Base-by-base conservation (phyloP, 768 basidiomycete genomes). In the Dendrothele bispora region DNA sequence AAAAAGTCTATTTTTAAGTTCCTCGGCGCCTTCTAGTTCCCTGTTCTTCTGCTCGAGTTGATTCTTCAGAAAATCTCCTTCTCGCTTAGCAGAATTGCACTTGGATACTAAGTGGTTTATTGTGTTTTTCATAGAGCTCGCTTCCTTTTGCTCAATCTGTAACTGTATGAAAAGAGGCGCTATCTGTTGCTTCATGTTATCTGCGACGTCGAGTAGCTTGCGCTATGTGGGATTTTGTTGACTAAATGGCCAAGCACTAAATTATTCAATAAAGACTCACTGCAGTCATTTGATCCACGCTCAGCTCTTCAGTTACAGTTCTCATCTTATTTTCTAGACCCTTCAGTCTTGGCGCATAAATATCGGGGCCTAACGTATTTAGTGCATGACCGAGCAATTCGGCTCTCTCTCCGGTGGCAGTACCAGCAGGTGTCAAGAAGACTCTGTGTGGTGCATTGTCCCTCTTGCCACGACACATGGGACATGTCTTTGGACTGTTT, bases 91-190 rank as follows among this genome's bases (percentile, higher is more conserved):
- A 17, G 30, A 27, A 3, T 14, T 29, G 14, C 38, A 12, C 21
- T 18, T 26, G 11, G 26, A 38, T 18, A 25, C 26, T 38, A 36
- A 47, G 7, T 22, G 25, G 24, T 47, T 39, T 6, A 46, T 27
- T 26, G 37, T 46, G 12, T 46, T 18, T 15, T 38, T 34, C 0
- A 46, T 21, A 18, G 37, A 24, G 12, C 36, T 25, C 21, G 37
- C 39, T 18, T 46, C 45, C 35, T 46, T 37, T 7, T 32, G 45
- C 21, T 46, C 45, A n/a, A 46, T n/a, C 15, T 29, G 45, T 26
- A 46, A 24, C 11, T 15, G 24, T n/a, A 27, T 29, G 20, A 26
- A 46, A 2, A 40, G 30, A n/a, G 38, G 37, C 6, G 2, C 20
- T 22, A 47, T 14, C 14, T 14, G 11, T 17, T 47, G 26, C n/a